Conservation (phyloP, 352 stramenopile genomes). For the Pythium chondricola region DNA sequence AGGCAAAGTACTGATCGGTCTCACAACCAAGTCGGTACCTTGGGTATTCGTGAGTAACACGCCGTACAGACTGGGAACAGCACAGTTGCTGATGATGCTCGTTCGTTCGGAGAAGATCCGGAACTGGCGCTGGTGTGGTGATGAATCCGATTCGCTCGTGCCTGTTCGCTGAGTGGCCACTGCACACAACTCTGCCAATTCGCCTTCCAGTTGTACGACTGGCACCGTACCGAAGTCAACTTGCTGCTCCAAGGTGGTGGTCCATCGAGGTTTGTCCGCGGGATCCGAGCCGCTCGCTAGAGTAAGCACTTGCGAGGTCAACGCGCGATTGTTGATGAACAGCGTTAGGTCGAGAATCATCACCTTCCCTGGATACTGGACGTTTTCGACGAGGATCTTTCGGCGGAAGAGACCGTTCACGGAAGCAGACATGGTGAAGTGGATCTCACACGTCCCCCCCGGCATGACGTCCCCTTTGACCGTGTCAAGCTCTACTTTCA, state of each 20-base stretch:
- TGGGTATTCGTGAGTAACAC: conserved; percentile 77
- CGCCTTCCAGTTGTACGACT: conserved; percentile 67
- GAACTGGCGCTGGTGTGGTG: too few species aligned
- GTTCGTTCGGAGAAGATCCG: too few species aligned
- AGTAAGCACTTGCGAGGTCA: conserved; percentile 18
- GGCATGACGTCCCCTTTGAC: conserved; percentile 69
- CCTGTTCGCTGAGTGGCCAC: conserved; percentile 1
- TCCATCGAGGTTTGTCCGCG: too few species aligned
- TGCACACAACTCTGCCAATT: conserved; percentile 17
- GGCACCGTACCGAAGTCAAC: conserved; percentile 61
- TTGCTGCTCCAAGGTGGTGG: too few species aligned
- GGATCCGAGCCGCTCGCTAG: too few species aligned
- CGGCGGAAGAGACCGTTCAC: conserved; percentile 73
- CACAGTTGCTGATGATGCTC: too few species aligned
- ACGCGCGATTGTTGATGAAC: conserved; percentile 71
- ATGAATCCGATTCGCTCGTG: not conserved
- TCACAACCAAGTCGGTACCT: conserved; percentile 38
- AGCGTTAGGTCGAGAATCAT: conserved; percentile 71
- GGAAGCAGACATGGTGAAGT: conserved; percentile 60
- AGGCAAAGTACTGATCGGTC: conserved; percentile 66
- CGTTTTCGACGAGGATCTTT: conserved; percentile 79
- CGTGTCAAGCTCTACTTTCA: conserved; percentile 61
- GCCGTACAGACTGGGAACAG: too few species aligned
- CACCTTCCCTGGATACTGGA: conserved; percentile 75
- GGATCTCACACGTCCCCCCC: conserved; percentile 43